These are phyloP conservation scores for Termitomyces eurrhizus DNA, from an alignment of 768 basidiomycete species.

Conservation along the genomic window DNA sequence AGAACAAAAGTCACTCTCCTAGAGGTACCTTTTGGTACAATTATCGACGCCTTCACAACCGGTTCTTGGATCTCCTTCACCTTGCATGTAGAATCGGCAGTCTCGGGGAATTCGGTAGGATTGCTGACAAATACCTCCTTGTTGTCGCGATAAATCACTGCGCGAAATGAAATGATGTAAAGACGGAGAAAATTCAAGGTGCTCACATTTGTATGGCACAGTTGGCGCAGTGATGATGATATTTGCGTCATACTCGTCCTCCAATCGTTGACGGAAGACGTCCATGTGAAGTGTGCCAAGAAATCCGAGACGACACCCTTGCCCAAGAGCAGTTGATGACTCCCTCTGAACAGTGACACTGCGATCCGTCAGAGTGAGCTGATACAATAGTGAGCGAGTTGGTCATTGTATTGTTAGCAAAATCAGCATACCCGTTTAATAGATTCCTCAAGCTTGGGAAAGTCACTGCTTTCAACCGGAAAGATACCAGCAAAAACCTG, in stretches of 20 bases:
- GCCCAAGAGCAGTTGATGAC: constrained; percentile 90
- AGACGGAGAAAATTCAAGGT: constrained; percentile 3
- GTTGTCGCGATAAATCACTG: constrained; percentile 71
- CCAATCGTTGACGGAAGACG: constrained; percentile 90
- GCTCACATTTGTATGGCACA: constrained; percentile 83
- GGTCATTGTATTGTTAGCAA: constrained; percentile 4
- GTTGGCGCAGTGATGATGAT: constrained; percentile 96
- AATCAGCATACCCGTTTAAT: constrained; percentile 67
- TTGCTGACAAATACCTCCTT: constrained; percentile 73
- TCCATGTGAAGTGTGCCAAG: constrained; percentile 96
- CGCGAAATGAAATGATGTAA: constrained; percentile 2
- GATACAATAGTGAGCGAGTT: constrained; percentile 13
- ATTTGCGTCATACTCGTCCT: constrained; percentile 94
- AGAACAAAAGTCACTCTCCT: constrained; percentile 8
- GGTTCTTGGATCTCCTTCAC: constrained; percentile 87
- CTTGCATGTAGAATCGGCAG: constrained; percentile 51
- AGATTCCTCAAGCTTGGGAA: constrained; percentile 93
- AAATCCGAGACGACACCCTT: constrained; percentile 93
- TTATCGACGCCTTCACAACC: constrained; percentile 88
- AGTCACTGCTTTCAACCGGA: constrained; percentile 88
- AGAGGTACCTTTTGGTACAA: constrained; percentile 79
- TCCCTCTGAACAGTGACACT: constrained; percentile 90
- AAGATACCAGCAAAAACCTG: constrained; percentile 95
- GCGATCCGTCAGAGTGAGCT: constrained; percentile 84
- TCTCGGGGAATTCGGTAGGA: constrained; percentile 93